Conservation (phyloP, 2,329 filamentous ascomycete species). For the Aspergillus tubingensis region DNA sequence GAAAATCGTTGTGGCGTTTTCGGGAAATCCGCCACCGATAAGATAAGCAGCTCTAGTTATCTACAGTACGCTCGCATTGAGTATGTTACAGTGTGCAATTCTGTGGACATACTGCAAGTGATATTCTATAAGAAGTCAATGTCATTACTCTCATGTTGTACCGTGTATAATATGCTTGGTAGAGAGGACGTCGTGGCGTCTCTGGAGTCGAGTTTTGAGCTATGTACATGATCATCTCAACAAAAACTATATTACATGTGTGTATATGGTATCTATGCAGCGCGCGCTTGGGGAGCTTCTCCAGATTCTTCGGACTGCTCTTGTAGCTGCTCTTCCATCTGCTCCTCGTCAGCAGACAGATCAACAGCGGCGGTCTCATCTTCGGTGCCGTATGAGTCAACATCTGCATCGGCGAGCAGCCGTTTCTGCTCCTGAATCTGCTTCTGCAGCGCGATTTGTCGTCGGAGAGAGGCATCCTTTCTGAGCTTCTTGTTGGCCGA, state of each 20-base stretch:
- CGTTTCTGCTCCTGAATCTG: conserved; percentile 33
- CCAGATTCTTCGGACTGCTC: not conserved
- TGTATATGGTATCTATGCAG: not conserved
- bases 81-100: too few relatives aligned
- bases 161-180: too few relatives aligned
- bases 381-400: conserved; percentile 11
- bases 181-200: too few relatives aligned
- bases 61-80: too few relatives aligned
- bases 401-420: conserved; percentile 26
- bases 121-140: too few relatives aligned
- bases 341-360: conserved; percentile 20
- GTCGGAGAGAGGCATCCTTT: conserved; percentile 40
- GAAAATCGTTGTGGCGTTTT: conserved; percentile 41
- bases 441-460: conserved; percentile 41
- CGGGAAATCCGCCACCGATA: conserved; percentile 34
- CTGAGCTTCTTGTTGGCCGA: conserved; percentile 48
- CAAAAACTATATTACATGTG: too few relatives aligned
- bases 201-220: too few relatives aligned
- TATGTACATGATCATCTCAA: too few relatives aligned
- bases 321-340: conserved; percentile 9
- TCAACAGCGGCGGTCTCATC: conserved; percentile 14
- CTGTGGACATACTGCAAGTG: too few relatives aligned
- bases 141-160: too few relatives aligned
- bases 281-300: not conserved
- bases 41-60: conserved; percentile 26